Base-by-base conservation (phyloP, 2,329 filamentous ascomycete species). In the Neopestalotiopsis sp. region DNA sequence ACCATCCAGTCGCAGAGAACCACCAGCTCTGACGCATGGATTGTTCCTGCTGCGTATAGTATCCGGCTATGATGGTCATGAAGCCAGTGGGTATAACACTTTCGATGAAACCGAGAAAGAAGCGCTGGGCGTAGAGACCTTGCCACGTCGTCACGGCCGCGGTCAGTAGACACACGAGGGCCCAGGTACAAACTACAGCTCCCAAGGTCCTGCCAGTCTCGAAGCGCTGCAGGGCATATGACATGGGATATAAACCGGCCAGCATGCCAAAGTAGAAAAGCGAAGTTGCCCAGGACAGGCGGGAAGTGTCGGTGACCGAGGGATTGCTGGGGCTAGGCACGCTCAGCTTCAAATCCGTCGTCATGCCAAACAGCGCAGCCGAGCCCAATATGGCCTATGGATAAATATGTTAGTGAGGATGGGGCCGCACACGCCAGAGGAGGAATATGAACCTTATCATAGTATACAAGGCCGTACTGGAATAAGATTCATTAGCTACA, bases 221-320 rank as follows among this genome's bases (percentile, higher is more conserved):
- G 81, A 93, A 92, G 24, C 88, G 87, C 78, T 94, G 92, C 1
- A 93, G 82, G 0, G 88, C 82, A 69, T 91, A 93, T 0, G 90
- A 91, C 87, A 94, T 89, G 1, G 92, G 92, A 71, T 93, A 94
- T 3, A 92, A 81, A 0, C 92, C 92, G 0, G 87, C 89, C 2
- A 95, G 84, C 91, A 93, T 92, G 49, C 92, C 92, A 72, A 94
- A 94, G 81, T 94, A 94, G 82, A 94, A 94, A 74, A 94, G 84
- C 0, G 91, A 94, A 0, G 91, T 94, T 2, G 92, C 92, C 92
- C 92, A 94, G 72, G 87, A 90, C 34, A 94, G 85, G 12, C 92
- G 86, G 0, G 87, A 85, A 0, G 92, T 94, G 75, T 92, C 87
- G 17, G 86, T 87, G 0, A 86, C 86, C 0, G 87, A 84, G 0